Conservation (phyloP, 2,329 filamentous ascomycete species). For the Colletotrichum falcatum region DNA sequence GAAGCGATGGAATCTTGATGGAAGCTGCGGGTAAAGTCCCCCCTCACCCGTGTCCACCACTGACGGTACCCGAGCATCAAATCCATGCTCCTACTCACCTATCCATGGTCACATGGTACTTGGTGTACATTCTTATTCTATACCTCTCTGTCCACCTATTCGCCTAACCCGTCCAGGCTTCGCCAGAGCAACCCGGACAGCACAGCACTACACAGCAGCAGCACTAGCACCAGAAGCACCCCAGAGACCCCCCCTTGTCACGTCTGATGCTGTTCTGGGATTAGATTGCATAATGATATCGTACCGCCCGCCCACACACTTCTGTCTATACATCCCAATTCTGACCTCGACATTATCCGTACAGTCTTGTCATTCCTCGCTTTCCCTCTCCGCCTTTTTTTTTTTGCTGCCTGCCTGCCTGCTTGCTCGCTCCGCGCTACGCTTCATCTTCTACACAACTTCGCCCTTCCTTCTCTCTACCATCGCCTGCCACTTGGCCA, state of each 20-base stretch:
- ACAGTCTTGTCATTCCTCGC: constrained; percentile 7
- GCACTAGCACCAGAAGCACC: constrained; percentile 1
- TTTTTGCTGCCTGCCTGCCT: too few relatives aligned
- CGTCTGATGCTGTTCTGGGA: constrained; percentile 11
- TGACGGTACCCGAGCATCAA: background rate
- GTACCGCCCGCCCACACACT: constrained; percentile 16
- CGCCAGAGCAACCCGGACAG: background rate
- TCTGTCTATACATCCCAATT: background rate
- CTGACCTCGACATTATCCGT: constrained; percentile 10
- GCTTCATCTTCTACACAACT: background rate
- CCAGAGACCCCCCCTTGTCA: constrained; percentile 3
- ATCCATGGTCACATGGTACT: background rate
- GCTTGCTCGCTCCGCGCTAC: background rate
- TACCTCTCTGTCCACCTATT: too few relatives aligned
- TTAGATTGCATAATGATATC: constrained; percentile 26
- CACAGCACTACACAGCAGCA: too few relatives aligned
- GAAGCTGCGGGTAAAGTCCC: constrained; percentile 27
- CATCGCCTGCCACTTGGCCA: background rate
- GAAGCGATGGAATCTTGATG: constrained; percentile 28
- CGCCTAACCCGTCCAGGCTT: background rate
- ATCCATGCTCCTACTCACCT: background rate
- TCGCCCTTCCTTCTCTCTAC: background rate
- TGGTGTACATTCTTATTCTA: too few relatives aligned
- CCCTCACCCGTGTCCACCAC: constrained; percentile 6
- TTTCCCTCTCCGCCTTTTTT: constrained; percentile 11